A percentile compares a stretch with the other conserved stretches of the same genome.
Conservation (phyloP, 2,329 filamentous ascomycete species). For the Arthrobotrys sphaeroides region DNA sequence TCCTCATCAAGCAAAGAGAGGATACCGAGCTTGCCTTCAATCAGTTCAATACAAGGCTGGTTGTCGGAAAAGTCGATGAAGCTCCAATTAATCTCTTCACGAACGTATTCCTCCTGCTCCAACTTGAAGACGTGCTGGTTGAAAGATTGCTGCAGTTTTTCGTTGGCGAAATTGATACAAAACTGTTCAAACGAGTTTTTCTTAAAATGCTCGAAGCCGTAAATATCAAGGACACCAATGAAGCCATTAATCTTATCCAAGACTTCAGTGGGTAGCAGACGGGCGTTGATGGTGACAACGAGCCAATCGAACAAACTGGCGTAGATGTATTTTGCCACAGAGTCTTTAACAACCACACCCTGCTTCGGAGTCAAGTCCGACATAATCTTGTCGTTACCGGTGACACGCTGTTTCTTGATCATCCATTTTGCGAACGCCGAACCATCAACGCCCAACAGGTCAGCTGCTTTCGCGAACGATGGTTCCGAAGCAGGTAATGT, state of each 20-base stretch:
- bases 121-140: conserved; percentile 99
- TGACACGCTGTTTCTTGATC: conserved; percentile 97
- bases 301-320: conserved; percentile 99
- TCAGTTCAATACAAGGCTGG: conserved; percentile 97
- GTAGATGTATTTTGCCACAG: conserved; percentile 98
- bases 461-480: conserved; percentile 80
- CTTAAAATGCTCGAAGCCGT: conserved; percentile 98
- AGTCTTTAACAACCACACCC: conserved; percentile 92
- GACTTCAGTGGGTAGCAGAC: conserved; percentile 88
- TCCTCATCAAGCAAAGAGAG: conserved; percentile 94
- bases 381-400: conserved; percentile 94
- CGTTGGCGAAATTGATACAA: conserved; percentile 99
- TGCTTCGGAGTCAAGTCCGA: conserved; percentile 95
- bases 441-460: conserved; percentile 85
- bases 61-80: conserved; percentile 99
- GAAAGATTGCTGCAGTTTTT: conserved; percentile 98
- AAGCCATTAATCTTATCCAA: conserved; percentile 84
- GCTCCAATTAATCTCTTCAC: conserved; percentile 97
- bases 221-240: conserved; percentile 98
- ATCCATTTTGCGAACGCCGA: conserved; percentile 95
- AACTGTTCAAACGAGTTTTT: conserved; percentile 99
- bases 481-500: conserved; percentile 84
- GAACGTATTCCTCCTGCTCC: conserved; percentile 96
- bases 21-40: conserved; percentile 95
- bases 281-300: conserved; percentile 93